Evolutionary conservation across 2,329 filamentous ascomycete genomes (phyloP).

Genomic region (Fusarium foetens): DNA sequence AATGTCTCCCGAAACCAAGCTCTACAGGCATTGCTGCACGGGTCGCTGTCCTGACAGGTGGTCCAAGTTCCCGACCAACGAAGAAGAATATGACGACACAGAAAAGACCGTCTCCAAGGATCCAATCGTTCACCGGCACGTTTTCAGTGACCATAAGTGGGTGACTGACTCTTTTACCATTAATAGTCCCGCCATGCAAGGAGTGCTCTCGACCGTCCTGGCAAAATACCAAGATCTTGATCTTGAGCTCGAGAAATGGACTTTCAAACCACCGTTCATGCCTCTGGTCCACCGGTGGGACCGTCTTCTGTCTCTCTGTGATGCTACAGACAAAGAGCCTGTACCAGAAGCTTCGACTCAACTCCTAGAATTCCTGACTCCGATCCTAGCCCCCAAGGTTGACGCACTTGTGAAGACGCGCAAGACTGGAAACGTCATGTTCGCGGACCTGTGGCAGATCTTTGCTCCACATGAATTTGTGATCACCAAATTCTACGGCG

Average conservation of each 20-base stretch:
- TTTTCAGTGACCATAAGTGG: background rate
- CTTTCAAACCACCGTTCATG: conserved; percentile 12
- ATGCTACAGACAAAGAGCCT: background rate
- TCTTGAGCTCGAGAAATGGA: conserved; percentile 13
- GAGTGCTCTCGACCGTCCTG: background rate
- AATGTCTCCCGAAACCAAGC: background rate
- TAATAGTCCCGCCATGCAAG: conserved; percentile 9
- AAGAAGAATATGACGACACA: background rate
- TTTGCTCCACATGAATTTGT: conserved; percentile 49
- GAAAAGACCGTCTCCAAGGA: background rate
- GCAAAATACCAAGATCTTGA: conserved; percentile 20
- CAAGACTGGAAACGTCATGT: conserved; percentile 47
- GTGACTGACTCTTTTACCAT: conserved; percentile 14
- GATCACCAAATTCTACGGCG: conserved; percentile 46
- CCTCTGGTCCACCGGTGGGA: conserved; percentile 27
- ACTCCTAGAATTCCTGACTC: conserved; percentile 47
- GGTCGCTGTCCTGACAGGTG: background rate
- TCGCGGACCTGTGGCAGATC: conserved; percentile 49
- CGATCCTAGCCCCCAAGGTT: conserved; percentile 45
- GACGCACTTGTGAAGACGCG: conserved; percentile 41
- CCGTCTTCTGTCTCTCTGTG: background rate
- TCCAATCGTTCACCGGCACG: conserved; percentile 12
- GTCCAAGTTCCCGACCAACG: background rate
- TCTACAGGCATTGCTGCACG: background rate
- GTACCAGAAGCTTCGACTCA: background rate